Conservation (phyloP, 805 yeast species). For the Vanderwaltozyma yarrowii region DNA sequence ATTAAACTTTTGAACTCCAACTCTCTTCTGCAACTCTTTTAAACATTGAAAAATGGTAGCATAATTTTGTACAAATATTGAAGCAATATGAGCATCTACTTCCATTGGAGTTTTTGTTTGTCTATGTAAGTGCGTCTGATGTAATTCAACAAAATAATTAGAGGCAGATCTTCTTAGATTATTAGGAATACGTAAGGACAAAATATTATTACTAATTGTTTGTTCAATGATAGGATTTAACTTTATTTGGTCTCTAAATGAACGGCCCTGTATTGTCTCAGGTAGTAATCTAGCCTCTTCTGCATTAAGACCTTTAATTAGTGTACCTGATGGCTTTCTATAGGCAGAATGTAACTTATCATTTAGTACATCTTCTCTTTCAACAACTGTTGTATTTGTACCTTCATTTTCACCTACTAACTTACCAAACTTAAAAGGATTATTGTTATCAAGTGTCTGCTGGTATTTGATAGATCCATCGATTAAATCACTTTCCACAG, state of each 20-base stretch:
- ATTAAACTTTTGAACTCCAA: constrained; percentile 40
- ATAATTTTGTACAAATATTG: constrained; percentile 73
- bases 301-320: constrained; percentile 11
- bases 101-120: constrained; percentile 38
- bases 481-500: neutral
- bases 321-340: constrained; percentile 20
- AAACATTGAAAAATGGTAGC: constrained; percentile 58
- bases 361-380: neutral
- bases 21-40: constrained; percentile 49
- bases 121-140: constrained; percentile 43
- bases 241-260: constrained; percentile 37
- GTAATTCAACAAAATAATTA: constrained; percentile 39
- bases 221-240: constrained; percentile 50
- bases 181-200: constrained; percentile 51
- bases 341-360: constrained; percentile 9
- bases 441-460: neutral
- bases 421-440: neutral
- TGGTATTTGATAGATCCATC: neutral
- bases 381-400: neutral
- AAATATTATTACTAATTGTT: constrained; percentile 53
- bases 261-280: constrained; percentile 47
- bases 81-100: constrained; percentile 73
- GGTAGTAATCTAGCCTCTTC: constrained; percentile 40
- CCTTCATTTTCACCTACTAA: neutral
- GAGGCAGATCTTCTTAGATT: constrained; percentile 55